A percentile compares a stretch with the other conserved stretches of the same genome.
phyloP scores from a whole-genome alignment of 1,284 basidiomycete genomes.

The Leccinum fallax region DNA sequence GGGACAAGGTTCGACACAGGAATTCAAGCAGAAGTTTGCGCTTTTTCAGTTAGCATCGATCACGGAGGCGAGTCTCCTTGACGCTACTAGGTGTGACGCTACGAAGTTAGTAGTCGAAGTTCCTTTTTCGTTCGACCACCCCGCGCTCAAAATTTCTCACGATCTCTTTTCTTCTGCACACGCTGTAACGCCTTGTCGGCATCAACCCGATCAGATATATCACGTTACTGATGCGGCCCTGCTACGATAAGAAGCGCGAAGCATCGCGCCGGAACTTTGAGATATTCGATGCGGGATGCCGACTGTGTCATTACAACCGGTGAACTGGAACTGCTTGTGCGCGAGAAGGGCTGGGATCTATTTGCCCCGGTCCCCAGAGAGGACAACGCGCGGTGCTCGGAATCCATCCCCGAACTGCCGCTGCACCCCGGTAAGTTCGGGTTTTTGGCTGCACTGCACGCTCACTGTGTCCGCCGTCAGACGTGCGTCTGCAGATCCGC shows the following conservation, averaged over 20 bases:
- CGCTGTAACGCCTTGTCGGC: too few relatives aligned
- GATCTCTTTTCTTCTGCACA: too few relatives aligned
- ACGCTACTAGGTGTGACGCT: too few relatives aligned
- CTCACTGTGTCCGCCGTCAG: slow-evolving; percentile 57
- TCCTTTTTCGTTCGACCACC: too few relatives aligned
- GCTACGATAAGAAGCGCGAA: slow-evolving; percentile 99
- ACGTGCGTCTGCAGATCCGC: slow-evolving; percentile 42
- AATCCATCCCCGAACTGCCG: slow-evolving; percentile 69
- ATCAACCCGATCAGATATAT: slow-evolving; percentile 78
- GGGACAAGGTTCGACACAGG: not conserved
- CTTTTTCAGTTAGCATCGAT: too few relatives aligned
- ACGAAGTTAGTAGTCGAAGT: too few relatives aligned
- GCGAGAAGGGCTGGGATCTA: slow-evolving; percentile 55
- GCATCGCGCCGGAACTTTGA: slow-evolving; percentile 88
- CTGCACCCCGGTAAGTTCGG: slow-evolving; percentile 88
- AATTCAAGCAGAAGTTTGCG: too few relatives aligned
- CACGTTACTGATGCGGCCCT: slow-evolving; percentile 88
- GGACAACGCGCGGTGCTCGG: slow-evolving; percentile 20
- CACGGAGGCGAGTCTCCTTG: not conserved
- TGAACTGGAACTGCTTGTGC: slow-evolving; percentile 88
- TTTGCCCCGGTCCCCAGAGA: slow-evolving; percentile 39
- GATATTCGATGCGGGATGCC: slow-evolving; percentile 83
- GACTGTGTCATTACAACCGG: slow-evolving; percentile 99
- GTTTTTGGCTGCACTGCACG: slow-evolving; percentile 78
- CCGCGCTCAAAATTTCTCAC: too few relatives aligned